Conservation (phyloP, 768 basidiomycete species). For the Antrodiella citrinella region DNA sequence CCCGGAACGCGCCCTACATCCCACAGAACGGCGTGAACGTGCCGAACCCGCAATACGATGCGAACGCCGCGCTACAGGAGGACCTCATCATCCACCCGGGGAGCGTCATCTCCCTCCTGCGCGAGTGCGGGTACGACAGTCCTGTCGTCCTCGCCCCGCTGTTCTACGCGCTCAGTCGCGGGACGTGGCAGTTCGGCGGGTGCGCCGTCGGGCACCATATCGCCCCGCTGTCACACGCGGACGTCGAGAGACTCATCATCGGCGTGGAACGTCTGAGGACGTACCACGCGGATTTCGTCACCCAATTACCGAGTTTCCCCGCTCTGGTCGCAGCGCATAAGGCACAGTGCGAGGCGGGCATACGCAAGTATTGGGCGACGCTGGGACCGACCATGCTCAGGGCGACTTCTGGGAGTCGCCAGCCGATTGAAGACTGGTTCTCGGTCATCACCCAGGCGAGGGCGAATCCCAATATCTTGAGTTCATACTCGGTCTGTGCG, state of each 20-base stretch:
- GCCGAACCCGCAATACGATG: neutral
- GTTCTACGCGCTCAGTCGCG: slow-evolving; percentile 21
- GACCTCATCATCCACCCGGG: slow-evolving; percentile 18
- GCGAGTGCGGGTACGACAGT: slow-evolving; percentile 14
- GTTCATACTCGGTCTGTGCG: neutral
- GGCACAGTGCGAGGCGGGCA: neutral
- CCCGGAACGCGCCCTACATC: neutral
- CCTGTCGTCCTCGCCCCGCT: slow-evolving; percentile 15
- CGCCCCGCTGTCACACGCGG: slow-evolving; percentile 14
- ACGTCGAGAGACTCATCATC: slow-evolving; percentile 16
- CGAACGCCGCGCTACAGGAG: slow-evolving; percentile 1
- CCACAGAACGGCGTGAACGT: neutral
- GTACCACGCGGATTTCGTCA: slow-evolving; percentile 2
- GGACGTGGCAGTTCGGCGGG: slow-evolving; percentile 15
- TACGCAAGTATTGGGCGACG: neutral
- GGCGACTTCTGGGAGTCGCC: neutral
- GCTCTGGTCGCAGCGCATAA: neutral
- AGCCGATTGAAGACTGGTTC: neutral
- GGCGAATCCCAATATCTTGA: neutral
- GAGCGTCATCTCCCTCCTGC: slow-evolving; percentile 18
- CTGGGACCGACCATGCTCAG: neutral
- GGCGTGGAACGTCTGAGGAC: slow-evolving; percentile 16
- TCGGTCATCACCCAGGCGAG: neutral
- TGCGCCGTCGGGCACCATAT: slow-evolving; percentile 14
- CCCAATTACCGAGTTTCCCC: neutral